Percentiles rank a stretch among this genome's conserved stretches.
Conservation (phyloP, 257 asterid species). For the Fraxinus americana region DNA sequence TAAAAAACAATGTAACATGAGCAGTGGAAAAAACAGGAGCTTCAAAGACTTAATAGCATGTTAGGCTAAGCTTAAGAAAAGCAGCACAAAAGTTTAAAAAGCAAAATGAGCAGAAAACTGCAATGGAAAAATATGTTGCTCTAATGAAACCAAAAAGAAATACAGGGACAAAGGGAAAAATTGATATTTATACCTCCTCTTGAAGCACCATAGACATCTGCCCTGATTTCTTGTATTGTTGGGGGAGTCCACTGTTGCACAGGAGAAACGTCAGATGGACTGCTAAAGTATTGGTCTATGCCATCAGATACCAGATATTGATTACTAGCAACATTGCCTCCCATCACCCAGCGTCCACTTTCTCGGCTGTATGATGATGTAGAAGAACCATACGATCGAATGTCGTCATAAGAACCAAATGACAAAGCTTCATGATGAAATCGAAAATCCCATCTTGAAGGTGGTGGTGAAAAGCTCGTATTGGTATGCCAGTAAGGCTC, state of each 20-base stretch:
- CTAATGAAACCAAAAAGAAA: background rate
- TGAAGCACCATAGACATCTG: constrained; percentile 63
- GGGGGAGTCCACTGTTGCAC: constrained; percentile 88
- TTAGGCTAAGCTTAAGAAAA: no score
- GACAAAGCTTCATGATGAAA: constrained; percentile 79
- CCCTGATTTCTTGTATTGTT: constrained; percentile 73
- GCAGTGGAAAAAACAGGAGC: background rate
- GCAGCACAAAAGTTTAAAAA: background rate
- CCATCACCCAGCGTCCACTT: constrained; percentile 87
- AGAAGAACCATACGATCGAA: constrained; percentile 71
- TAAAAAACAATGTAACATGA: background rate
- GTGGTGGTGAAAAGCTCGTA: constrained; percentile 93
- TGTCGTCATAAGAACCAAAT: constrained; percentile 78
- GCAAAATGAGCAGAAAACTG: constrained; percentile 5
- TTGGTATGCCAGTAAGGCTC: constrained; percentile 98
- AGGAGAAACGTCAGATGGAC: constrained; percentile 87
- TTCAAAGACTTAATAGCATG: no score
- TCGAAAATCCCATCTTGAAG: constrained; percentile 83
- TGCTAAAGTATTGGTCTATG: constrained; percentile 50
- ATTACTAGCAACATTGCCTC: constrained; percentile 56
- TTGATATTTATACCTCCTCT: constrained; percentile 58
- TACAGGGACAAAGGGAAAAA: constrained; percentile 4
- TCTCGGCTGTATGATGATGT: constrained; percentile 90
- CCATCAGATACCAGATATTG: constrained; percentile 76
- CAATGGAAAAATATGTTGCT: constrained; percentile 13